Base-by-base conservation (phyloP, 257 asterid genomes). In the Gentiana macrophylla region DNA sequence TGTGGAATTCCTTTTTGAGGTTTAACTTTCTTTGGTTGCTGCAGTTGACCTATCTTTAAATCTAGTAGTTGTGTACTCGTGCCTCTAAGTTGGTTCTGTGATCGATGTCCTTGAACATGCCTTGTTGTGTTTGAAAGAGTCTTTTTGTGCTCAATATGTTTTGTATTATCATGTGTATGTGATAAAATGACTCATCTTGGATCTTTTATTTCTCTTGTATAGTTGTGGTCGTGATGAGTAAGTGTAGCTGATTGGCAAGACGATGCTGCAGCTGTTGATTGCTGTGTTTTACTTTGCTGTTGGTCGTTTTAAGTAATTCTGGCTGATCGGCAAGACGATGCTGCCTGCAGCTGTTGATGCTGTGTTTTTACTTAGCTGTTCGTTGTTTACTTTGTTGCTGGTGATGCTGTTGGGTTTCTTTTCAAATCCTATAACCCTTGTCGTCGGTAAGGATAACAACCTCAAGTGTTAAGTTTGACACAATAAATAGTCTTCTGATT, bases 191-290 rank as follows among this genome's bases (percentile, higher is more conserved):
- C 46, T 41, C 46, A 41, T 41, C 9, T 2, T 41, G 46, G 46
- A 41, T 10, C 46, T 61, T 79, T 68, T 73, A 62, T 74, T 79
- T 79, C 81, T 80, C 86, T 82, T 80, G 72, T 79, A 70, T 86
- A 81, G 96, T 74, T 77, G 71, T 67, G 80, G 43, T 66, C 79
- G 63, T 68, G 95, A 76, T 74, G 73, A 71, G 75, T 74, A 60
- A 77, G 67, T 72, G 86, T 74, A 65, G 78, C 72, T 68, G 79
- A 71, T 41, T 72, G 67, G 65, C 61, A 57, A 62, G 81, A 59
- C 50, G 78, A 68, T 68, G 70, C 61, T 55, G 78, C 77, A 62
- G 78, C 68, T 66, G 76, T 62, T 59, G 70, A 57, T 24, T 70
- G 76, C 70, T 66, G 67, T 70, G 53, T 56, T 64, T 53, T 56